Base-by-base conservation (phyloP, 2,329 filamentous ascomycete species). In the Ceratocystis lukuohia region DNA sequence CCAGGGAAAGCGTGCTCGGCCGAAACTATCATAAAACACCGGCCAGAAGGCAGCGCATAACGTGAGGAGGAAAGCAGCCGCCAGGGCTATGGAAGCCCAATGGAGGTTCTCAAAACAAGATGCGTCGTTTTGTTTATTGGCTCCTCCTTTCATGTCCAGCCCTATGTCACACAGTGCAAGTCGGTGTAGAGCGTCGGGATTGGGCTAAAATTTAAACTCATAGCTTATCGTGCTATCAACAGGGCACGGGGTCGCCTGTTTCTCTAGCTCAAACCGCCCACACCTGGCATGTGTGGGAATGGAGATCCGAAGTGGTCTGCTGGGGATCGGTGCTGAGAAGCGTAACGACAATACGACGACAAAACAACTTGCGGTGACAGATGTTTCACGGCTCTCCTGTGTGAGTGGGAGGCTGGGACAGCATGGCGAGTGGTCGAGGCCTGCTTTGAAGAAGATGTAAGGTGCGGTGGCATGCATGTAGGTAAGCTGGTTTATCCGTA, bases 231-330 rank as follows among this genome's bases (percentile, higher is more conserved):
- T 59, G 28, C 28, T 59, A 37, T 37, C 17, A 59, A 59, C 56
- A 59, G 56, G 28, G 56, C 56, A 59, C 56, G 56, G 56, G 12
- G 56, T 59, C 56, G 56, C 56, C 56, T 59, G 48, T 59, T 59
- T 30, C 56, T 59, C 56, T 59, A 59, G 56, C 56, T n/a, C 56
- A 59, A 37, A 41, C 37, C 37, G 28, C 56, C 56, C 30, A 30
- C 15, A 20, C 30, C 33, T 59, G 15, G 56, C 56, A 59, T 25
- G 28, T 5, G 30, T 17, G 28, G 28, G 56, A 30, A 59, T 59
- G 28, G 17, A 59, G 56, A 59, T 59, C 56, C 17, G 56, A n/a
- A 37, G 28, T 37, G 30, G 56, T n/a, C 56, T n/a, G 25, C 17
- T 8, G 56, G 56, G n/a, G 25, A 59, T 37, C 30, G 25, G 56